Base-by-base conservation (phyloP, 257 asterid species). In the Jaltomata sinuosa region DNA sequence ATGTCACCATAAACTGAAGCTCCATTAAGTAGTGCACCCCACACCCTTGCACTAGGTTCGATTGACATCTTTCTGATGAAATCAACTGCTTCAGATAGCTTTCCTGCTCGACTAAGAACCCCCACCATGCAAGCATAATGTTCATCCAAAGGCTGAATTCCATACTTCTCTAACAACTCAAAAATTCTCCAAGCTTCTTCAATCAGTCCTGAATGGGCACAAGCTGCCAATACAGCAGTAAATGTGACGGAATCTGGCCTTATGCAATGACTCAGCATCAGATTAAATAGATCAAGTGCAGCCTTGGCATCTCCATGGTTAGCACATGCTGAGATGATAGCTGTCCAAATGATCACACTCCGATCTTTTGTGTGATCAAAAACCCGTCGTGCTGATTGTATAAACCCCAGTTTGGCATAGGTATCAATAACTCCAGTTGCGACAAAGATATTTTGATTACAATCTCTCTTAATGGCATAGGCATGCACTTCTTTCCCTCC, bases 11-110 rank as follows among this genome's bases (percentile, higher is more conserved):
- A 88, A 82, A 89, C 90, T 19, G 93, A 89, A 85, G 99, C 99
- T 83, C 97, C 97, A 85, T 88, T 88, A 72, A 95, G 95, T 82
- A 95, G 83, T 61, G 97, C 96, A 84, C 99, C 97, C 98, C 98
- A 94, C 57, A 91, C 91, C 85, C 84, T 92, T 8, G 90, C 94
- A 79, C 86, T 84, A 34, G 98, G 97, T 83, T 91, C 89, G 16
- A 85, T 57, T 2, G 97, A 94, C 98, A 95, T 95, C 81, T 87
- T 90, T 86, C 87, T 82, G 14, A 95, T 90, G 69, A 95, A 90
- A 74, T 91, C 88, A 65, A 90, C 86, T 5, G 97, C 97, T 87
- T 95, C 96, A 49, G 80, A 87, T 83, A 95, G 93, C 84, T 86
- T 90, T 47, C 96, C 97, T 57, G 91, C 93, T 49, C 97, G 90